These are phyloP conservation scores for Chytridiales sp. DNA, from an alignment of 371 early-diverging fungal species.

Conservation along the genomic window DNA sequence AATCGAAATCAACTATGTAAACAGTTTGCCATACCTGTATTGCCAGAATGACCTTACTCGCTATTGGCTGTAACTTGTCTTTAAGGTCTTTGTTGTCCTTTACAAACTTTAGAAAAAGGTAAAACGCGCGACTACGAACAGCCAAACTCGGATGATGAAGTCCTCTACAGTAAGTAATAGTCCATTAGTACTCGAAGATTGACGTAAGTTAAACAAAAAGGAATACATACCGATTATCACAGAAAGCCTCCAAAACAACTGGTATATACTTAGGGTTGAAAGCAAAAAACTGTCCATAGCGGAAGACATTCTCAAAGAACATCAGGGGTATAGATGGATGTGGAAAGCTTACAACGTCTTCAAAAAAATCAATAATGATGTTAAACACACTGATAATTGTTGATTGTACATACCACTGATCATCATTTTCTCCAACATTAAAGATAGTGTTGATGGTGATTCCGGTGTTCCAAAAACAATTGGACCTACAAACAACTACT, in stretches of 20 bases:
- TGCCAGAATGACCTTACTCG: constrained; percentile 64
- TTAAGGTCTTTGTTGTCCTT: constrained; percentile 59
- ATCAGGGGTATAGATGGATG: constrained; percentile 73
- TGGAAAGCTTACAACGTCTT: constrained; percentile 74
- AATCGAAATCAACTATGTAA: constrained; percentile 19
- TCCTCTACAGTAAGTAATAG: constrained; percentile 55
- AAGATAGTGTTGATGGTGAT: no score
- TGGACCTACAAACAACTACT: not conserved
- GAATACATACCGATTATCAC: constrained; percentile 61
- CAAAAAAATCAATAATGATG: constrained; percentile 25
- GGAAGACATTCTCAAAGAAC: constrained; percentile 75
- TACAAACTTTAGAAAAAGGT: constrained; percentile 84
- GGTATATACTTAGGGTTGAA: constrained; percentile 67
- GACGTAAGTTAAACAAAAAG: not conserved
- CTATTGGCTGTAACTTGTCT: constrained; percentile 60
- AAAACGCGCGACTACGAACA: constrained; percentile 83
- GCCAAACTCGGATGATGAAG: constrained; percentile 69
- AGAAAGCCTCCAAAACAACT: constrained; percentile 70
- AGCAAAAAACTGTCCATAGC: constrained; percentile 77
- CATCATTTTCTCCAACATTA: constrained; percentile 72
- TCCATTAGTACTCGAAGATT: constrained; percentile 25
- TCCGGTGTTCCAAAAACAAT: constrained; percentile 11
- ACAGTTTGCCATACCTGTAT: constrained; percentile 47
- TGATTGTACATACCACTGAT: constrained; percentile 48
- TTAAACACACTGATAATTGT: constrained; percentile 18